These are phyloP conservation scores for Suillus decipiens DNA, from an alignment of 768 basidiomycete species.

Conservation along the genomic window DNA sequence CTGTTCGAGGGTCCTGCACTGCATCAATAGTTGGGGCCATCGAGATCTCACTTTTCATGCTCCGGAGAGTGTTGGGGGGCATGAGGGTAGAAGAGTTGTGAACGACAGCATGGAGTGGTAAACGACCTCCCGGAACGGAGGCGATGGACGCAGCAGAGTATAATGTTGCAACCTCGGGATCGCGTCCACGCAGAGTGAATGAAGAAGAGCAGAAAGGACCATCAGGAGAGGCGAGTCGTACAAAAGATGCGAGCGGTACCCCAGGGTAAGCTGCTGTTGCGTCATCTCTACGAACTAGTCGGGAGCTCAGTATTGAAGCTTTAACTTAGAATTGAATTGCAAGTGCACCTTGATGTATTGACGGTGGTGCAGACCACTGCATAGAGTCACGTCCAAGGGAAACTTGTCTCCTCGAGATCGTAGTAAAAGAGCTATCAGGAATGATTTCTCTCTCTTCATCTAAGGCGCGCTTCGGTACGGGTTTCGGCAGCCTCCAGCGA, in stretches of 20 bases:
- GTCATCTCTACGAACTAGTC: conserved; percentile 18
- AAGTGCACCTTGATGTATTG: conserved; percentile 22
- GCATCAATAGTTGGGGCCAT: conserved; percentile 30
- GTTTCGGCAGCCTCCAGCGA: conserved; percentile 73
- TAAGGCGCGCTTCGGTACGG: conserved; percentile 28
- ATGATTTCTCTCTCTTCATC: conserved; percentile 18
- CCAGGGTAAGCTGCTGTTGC: conserved; percentile 46
- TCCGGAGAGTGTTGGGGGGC: conserved; percentile 29
- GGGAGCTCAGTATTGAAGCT: neutral
- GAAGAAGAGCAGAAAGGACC: conserved; percentile 52
- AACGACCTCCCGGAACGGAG: conserved; percentile 55
- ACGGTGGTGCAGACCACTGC: conserved; percentile 16
- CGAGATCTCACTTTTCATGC: conserved; percentile 21
- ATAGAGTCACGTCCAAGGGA: conserved; percentile 21
- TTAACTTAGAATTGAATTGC: neutral
- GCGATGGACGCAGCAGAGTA: conserved; percentile 85
- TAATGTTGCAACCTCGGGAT: conserved; percentile 81
- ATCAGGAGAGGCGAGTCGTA: conserved; percentile 69
- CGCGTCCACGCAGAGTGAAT: conserved; percentile 43
- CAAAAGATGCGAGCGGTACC: conserved; percentile 70
- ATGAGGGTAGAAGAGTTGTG: conserved; percentile 27
- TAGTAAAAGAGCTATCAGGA: conserved; percentile 15
- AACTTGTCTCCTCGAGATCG: conserved; percentile 12
- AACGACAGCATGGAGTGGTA: conserved; percentile 39
- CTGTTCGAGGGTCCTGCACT: conserved; percentile 42